These are phyloP conservation scores for Neofusicoccum sp. DNA, from an alignment of 2,329 filamentous ascomycete genomes.

Conservation along the genomic window DNA sequence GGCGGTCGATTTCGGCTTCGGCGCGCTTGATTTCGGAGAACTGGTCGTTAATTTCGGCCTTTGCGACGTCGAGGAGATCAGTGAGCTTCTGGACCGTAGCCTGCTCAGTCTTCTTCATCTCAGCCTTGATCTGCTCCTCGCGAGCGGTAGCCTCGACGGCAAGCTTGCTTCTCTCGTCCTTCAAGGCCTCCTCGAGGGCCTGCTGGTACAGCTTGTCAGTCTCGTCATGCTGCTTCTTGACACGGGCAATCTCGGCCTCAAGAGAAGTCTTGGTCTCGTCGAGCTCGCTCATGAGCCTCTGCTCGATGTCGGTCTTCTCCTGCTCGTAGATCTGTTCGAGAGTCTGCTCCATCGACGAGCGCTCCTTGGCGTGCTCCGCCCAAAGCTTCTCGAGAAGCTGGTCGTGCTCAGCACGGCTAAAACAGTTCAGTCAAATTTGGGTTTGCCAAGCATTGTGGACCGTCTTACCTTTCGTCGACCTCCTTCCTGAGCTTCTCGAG, in stretches of 20 bases:
- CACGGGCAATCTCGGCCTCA: slow-evolving; percentile 12
- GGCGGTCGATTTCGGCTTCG: slow-evolving; percentile 4
- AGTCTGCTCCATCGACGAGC: slow-evolving; percentile 14
- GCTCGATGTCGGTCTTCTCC: slow-evolving; percentile 7
- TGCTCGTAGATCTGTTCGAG: slow-evolving; percentile 13
- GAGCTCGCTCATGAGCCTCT: background rate
- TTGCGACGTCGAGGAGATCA: slow-evolving; percentile 13
- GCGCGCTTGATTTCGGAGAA: slow-evolving; percentile 13
- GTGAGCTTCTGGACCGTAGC: slow-evolving; percentile 7
- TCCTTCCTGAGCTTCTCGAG: background rate
- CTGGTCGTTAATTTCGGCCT: slow-evolving; percentile 15
- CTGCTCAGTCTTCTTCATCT: slow-evolving; percentile 8
- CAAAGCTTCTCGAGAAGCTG: slow-evolving; percentile 16
- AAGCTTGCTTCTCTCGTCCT: slow-evolving; percentile 16
- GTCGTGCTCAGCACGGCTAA: slow-evolving; percentile 10
- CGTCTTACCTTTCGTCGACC: slow-evolving; percentile 3
- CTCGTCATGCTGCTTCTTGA: slow-evolving; percentile 16
- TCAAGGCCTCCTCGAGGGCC: slow-evolving; percentile 14
- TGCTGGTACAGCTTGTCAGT: slow-evolving; percentile 17
- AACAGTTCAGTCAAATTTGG: background rate
- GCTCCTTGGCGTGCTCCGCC: slow-evolving; percentile 14
- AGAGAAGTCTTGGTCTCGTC: background rate
- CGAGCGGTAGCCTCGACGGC: background rate
- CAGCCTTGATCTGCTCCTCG: slow-evolving; percentile 1
- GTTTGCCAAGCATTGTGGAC: background rate